Evolutionary conservation across 371 early-diverging fungal species (phyloP), one percentile per base, ranked within the genome.

Genomic region (Mucor lusitanicus): DNA sequence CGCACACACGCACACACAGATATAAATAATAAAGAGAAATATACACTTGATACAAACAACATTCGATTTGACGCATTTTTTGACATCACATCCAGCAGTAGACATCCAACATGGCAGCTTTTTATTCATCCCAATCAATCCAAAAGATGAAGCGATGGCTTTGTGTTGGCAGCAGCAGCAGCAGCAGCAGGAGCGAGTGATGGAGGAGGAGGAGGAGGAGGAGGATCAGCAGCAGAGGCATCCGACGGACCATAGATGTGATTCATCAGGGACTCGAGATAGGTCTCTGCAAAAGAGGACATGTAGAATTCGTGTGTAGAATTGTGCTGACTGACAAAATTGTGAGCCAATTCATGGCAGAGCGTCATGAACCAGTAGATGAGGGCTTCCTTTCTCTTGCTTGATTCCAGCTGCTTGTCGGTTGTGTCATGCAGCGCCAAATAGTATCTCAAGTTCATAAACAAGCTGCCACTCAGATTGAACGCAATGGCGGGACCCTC

Each of bases 281-380:
- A 94, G 46, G 80, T 78, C 62, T 92, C 90, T 32, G 94, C 93
- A 82, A 92, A 93, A 0, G 87, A 85, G 13, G 87, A 85, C 78
- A 92, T 86, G 76, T 90, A 93, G 65, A 87, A 92, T 74, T 89
- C 91, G 60, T 91, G 89, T 63, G 87, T 73, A 12, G 84, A 76
- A 54, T 67, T 77, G 50, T 84, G 84, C 12, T 72, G 81, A 8
- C 71, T 56, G 1, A 91, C 87, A 77, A 94, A 94, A 68, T 94
- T 92, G 70, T 96, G 97, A 3, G 92, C 95, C 63, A 96, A 72
- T 75, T 95, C 97, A 72, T 96, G 97, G 67, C 93, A 92, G n/a
- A 87, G 73, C 2, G 88, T 91, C 88, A 95, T 89, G 72, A 92
- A 96, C 96, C 95, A 94, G 70, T 92, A 94, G 58, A 89, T 90